These are phyloP conservation scores for Esteya vermicola DNA, from an alignment of 2,329 filamentous ascomycete species.

Conservation along the genomic window DNA sequence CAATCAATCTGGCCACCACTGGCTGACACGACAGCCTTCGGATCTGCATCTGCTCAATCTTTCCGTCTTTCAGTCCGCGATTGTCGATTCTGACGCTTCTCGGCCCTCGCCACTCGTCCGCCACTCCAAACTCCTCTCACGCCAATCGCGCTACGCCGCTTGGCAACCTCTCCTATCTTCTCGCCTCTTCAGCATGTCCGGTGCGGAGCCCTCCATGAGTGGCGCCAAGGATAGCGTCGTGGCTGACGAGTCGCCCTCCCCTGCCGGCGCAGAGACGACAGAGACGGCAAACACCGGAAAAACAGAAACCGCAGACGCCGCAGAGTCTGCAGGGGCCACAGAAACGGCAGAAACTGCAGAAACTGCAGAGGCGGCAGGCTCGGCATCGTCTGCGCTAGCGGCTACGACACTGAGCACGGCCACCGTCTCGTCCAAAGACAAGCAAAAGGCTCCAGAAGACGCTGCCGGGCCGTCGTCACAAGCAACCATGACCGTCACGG, in stretches of 20 bases:
- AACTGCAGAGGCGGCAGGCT: background rate
- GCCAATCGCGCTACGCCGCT: too few relatives aligned
- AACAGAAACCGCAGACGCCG: background rate
- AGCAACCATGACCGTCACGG: too few relatives aligned
- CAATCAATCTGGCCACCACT: too few relatives aligned
- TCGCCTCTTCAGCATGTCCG: constrained; percentile 5
- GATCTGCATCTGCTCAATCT: too few relatives aligned
- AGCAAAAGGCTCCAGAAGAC: background rate
- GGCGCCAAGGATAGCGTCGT: constrained; percentile 11
- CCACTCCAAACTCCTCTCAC: too few relatives aligned
- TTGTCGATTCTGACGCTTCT: too few relatives aligned
- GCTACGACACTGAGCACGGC: background rate
- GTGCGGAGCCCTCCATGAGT: constrained; percentile 7
- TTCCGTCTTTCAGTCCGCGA: too few relatives aligned
- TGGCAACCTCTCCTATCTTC: too few relatives aligned
- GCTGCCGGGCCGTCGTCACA: too few relatives aligned
- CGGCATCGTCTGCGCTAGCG: background rate
- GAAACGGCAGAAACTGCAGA: constrained; percentile 3
- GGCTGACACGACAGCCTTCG: too few relatives aligned
- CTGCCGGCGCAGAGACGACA: background rate
- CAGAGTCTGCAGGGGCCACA: constrained; percentile 6
- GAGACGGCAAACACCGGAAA: background rate
- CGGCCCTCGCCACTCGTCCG: too few relatives aligned
- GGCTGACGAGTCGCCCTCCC: constrained; percentile 1
- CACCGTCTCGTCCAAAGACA: background rate